Percentiles rank a stretch among this genome's conserved stretches.
Evolutionary conservation across 345 rosid genomes (phyloP).

Genomic region (Ricinus communis): DNA sequence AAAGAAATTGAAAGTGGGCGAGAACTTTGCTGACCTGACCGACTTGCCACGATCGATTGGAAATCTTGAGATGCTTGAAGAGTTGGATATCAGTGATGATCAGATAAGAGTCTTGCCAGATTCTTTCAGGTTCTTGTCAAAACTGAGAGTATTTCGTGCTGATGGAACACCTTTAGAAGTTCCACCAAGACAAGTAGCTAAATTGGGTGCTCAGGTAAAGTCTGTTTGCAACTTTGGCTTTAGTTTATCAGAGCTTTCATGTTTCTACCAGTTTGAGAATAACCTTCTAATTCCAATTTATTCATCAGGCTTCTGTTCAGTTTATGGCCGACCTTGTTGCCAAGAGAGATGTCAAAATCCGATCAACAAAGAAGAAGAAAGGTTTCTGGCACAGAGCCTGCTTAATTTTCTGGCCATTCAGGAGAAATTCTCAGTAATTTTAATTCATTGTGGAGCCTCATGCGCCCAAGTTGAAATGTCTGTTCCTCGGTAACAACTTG

Average conservation of each 20-base stretch:
- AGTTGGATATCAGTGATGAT: constrained; percentile 64
- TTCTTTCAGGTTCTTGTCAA: constrained; percentile 50
- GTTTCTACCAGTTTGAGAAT: background rate
- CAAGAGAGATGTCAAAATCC: constrained; percentile 22
- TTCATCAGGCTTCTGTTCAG: constrained; percentile 51
- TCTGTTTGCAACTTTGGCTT: constrained; percentile 1
- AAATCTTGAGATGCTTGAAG: constrained; percentile 69
- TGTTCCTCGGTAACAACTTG: no score
- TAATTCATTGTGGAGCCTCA: no score
- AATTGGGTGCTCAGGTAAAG: constrained; percentile 61
- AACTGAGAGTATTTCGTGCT: constrained; percentile 45
- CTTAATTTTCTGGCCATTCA: constrained; percentile 23
- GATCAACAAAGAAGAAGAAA: constrained; percentile 29
- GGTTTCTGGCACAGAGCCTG: constrained; percentile 37
- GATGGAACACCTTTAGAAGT: constrained; percentile 64
- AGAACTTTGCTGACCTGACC: constrained; percentile 66
- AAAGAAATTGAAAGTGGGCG: constrained; percentile 54
- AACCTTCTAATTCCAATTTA: background rate
- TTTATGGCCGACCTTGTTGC: constrained; percentile 48
- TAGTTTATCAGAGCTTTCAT: background rate
- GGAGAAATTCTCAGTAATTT: constrained; percentile 3
- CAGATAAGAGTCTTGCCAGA: constrained; percentile 58
- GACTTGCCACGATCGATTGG: constrained; percentile 60
- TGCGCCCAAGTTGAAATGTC: no score
- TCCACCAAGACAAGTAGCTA: constrained; percentile 52